Percentiles rank a stretch among this genome's conserved stretches.
These are phyloP conservation scores for Colletotrichum phormii DNA, from an alignment of 2,329 filamentous ascomycete species.

Conservation along the genomic window DNA sequence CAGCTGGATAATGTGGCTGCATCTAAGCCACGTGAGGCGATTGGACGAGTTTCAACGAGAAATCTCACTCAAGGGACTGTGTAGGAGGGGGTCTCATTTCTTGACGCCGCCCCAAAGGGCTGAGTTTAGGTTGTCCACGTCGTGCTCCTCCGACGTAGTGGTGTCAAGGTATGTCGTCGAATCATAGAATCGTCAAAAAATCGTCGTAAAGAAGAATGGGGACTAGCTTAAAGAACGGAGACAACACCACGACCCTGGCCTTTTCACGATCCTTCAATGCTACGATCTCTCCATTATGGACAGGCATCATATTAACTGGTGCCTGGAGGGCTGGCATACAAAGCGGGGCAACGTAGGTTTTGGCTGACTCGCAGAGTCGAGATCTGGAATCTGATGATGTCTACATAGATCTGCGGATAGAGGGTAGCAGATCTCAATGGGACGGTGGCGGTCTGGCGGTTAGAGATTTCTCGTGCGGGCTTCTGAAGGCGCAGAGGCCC, in stretches of 20 bases:
- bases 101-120: not conserved
- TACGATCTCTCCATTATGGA: not conserved
- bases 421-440: not conserved
- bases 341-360: not conserved
- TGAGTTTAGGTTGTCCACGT: not conserved
- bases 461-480: too few relatives aligned
- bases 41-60: not conserved
- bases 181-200: too few relatives aligned
- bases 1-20: not conserved
- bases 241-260: not conserved
- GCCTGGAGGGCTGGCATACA: not conserved
- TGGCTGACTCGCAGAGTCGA: not conserved
- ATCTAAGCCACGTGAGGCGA: not conserved
- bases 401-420: not conserved
- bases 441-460: too few relatives aligned
- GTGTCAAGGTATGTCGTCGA: not conserved
- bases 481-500: too few relatives aligned
- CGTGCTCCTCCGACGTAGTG: too few relatives aligned
- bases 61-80: not conserved
- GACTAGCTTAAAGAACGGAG: not conserved
- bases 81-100: too few relatives aligned
- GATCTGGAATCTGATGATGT: too few relatives aligned
- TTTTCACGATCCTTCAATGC: not conserved
- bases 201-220: not conserved
- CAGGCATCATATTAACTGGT: not conserved